Conservation (phyloP, 129 eudicot genomes). For the Centrapalus pauciflorus region DNA sequence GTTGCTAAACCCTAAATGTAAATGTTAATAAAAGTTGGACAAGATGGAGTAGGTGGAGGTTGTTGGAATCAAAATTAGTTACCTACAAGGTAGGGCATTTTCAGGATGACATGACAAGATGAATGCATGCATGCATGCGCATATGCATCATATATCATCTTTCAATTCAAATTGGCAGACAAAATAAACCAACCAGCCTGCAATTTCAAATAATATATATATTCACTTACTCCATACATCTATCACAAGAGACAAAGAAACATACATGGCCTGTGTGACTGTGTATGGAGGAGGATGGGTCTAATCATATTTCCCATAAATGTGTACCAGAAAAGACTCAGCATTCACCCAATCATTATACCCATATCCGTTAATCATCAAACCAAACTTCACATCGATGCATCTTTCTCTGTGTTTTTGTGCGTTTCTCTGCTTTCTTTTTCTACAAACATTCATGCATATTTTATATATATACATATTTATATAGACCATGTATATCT, state of each 20-base stretch:
- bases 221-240: background rate
- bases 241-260: conserved; percentile 4
- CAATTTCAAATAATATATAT: background rate
- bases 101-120: conserved; percentile 5
- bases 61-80: conserved; percentile 31
- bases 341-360: conserved; percentile 36
- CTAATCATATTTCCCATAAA: conserved; percentile 27
- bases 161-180: conserved; percentile 29
- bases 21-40: too few relatives aligned
- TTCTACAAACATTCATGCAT: conserved; percentile 25
- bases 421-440: conserved; percentile 20
- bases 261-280: conserved; percentile 8
- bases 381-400: conserved; percentile 43
- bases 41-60: conserved; percentile 18
- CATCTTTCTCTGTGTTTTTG: conserved; percentile 33
- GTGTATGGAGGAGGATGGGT: conserved; percentile 14
- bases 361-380: conserved; percentile 38
- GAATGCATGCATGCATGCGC: background rate
- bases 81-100: conserved; percentile 33
- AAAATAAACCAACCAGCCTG: conserved; percentile 28
- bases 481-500: too few relatives aligned
- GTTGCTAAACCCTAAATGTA: too few relatives aligned
- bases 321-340: conserved; percentile 27
- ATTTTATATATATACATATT: too few relatives aligned
- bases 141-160: conserved; percentile 10